A percentile compares a stretch with the other conserved stretches of the same genome.
These are phyloP conservation scores for Anaeramoeba flamelloides DNA, from an alignment of 78 protist genomes.

Conservation along the genomic window DNA sequence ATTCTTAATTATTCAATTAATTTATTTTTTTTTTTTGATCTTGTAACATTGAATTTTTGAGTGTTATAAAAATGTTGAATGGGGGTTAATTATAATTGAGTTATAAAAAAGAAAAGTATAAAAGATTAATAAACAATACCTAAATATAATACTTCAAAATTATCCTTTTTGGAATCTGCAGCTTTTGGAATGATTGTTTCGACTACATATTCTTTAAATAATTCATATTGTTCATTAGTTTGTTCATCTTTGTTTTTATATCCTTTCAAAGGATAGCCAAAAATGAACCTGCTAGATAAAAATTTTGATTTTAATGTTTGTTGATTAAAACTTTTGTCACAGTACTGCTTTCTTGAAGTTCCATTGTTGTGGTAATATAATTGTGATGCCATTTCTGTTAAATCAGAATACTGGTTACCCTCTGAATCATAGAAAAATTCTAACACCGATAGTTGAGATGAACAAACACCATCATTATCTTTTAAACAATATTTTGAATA, in stretches of 20 bases:
- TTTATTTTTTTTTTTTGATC: too few relatives aligned
- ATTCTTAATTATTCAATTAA: too few relatives aligned
- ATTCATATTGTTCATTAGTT: neutral
- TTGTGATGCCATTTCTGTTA: neutral
- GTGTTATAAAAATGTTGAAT: too few relatives aligned
- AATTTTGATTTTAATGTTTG: neutral
- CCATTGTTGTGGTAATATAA: neutral
- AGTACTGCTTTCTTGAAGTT: neutral
- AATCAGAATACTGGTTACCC: neutral
- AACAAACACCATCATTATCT: neutral
- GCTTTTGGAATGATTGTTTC: neutral
- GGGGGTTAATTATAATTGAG: too few relatives aligned
- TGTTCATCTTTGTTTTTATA: neutral
- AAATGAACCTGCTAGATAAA: neutral
- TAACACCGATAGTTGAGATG: neutral
- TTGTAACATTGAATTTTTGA: too few relatives aligned
- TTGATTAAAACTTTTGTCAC: neutral
- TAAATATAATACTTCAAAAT: neutral
- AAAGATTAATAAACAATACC: too few relatives aligned
- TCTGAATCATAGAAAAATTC: neutral
- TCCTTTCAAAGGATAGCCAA: neutral
- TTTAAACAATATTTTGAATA: neutral
- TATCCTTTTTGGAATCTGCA: neutral
- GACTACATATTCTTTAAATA: neutral
- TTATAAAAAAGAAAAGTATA: too few relatives aligned